Conservation (phyloP, 768 basidiomycete species). For the Pholiota microspora region DNA sequence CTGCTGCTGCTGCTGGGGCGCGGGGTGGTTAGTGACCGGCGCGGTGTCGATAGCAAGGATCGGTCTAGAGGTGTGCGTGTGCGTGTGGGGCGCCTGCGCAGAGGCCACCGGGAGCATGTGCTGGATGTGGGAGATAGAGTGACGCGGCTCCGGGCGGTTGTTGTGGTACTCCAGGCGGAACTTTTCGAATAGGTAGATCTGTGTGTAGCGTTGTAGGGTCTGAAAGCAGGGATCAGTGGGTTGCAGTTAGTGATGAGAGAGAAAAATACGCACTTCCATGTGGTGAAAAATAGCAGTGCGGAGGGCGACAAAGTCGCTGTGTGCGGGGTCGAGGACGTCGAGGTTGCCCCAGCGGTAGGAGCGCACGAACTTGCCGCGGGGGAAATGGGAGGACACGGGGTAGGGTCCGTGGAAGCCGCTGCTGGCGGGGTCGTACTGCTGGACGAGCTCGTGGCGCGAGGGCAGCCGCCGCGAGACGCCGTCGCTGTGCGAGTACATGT, state of each 20-base stretch:
- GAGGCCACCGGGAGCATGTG: conserved; percentile 37
- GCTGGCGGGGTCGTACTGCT: conserved; percentile 79
- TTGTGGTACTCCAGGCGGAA: conserved; percentile 62
- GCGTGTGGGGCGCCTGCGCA: no score
- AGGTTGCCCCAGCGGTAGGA: conserved; percentile 83
- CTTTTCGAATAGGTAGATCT: conserved; percentile 79
- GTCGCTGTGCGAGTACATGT: conserved; percentile 82
- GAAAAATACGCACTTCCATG: conserved; percentile 64
- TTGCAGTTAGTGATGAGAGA: neutral
- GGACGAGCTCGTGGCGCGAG: conserved; percentile 69
- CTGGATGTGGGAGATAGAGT: conserved; percentile 43
- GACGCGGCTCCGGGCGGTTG: conserved; percentile 44
- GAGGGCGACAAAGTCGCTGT: conserved; percentile 79
- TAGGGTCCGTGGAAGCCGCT: conserved; percentile 46
- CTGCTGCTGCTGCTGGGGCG: conserved; percentile 10
- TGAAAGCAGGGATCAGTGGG: conserved; percentile 27
- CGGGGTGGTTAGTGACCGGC: conserved; percentile 25
- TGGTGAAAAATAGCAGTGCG: conserved; percentile 82
- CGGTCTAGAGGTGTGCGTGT: conserved; percentile 28
- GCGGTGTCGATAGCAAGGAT: conserved; percentile 34
- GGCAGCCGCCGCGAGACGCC: conserved; percentile 58
- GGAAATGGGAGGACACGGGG: conserved; percentile 41
- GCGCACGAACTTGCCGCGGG: conserved; percentile 64
- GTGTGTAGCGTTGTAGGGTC: conserved; percentile 85
- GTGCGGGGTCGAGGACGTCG: conserved; percentile 74